Conservation (phyloP, 2,329 filamentous ascomycete species). For the Aspergillus carbonarius region DNA sequence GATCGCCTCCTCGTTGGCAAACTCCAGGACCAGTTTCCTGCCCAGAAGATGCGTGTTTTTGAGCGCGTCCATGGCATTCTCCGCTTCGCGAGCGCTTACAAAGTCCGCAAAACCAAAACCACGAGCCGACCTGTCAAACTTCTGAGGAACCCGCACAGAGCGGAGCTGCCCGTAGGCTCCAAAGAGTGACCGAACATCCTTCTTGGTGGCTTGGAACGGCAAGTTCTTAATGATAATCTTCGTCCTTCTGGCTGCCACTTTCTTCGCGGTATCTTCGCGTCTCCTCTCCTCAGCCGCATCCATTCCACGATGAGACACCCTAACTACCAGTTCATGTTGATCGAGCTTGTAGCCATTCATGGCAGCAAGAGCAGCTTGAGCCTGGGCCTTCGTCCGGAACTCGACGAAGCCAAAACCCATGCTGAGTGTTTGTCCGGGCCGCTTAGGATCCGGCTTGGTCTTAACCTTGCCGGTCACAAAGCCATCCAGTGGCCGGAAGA, state of each 20-base stretch:
- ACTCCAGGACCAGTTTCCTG: constrained; percentile 84
- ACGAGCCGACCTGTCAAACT: constrained; percentile 82
- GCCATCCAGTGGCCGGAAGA: constrained; percentile 78
- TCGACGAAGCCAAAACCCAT: constrained; percentile 98
- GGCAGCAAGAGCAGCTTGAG: constrained; percentile 73
- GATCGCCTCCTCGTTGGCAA: constrained; percentile 80
- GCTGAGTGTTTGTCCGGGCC: constrained; percentile 79
- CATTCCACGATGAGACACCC: constrained; percentile 79
- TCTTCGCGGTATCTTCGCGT: constrained; percentile 80
- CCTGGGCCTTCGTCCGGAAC: constrained; percentile 74
- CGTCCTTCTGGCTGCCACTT: constrained; percentile 70
- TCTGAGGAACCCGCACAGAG: constrained; percentile 90
- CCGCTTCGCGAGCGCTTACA: constrained; percentile 82
- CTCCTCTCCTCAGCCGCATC: constrained; percentile 86
- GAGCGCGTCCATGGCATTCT: constrained; percentile 86
- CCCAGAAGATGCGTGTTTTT: constrained; percentile 92
- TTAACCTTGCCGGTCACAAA: constrained; percentile 89
- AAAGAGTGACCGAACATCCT: constrained; percentile 83
- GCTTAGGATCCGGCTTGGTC: constrained; percentile 90
- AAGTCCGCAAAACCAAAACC: constrained; percentile 98
- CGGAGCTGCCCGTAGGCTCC: constrained; percentile 88
- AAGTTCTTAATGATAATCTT: constrained; percentile 99
- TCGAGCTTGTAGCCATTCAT: constrained; percentile 91
- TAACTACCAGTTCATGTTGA: constrained; percentile 79
- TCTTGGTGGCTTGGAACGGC: constrained; percentile 92